Evolutionary conservation across 306 rosid genomes (phyloP), one percentile per base, ranked within the genome.

Genomic region (Astragalus glycyphyllos): DNA sequence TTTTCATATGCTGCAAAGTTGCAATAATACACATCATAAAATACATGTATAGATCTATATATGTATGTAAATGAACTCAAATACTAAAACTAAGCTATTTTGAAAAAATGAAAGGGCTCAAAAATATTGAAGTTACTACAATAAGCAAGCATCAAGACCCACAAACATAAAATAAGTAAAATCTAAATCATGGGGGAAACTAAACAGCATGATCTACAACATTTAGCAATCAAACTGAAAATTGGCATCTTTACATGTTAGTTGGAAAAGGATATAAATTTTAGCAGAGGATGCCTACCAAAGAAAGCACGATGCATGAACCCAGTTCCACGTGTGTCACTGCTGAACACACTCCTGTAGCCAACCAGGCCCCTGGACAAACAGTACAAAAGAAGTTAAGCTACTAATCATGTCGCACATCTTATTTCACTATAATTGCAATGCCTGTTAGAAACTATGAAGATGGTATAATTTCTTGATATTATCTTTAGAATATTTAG

Each of bases 281-380:
- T 41, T 31, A 15, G 68, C 17, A 38, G 59, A 78, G 67, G 59
- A 80, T 44, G 68, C 84, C 62, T 94, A 94, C 99, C 76, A 49
- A 77, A 76, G 87, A 94, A 94, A 75, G 99, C 97, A 72, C 97
- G 96, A 77, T 94, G 99, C 97, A 94, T 94, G 75, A 94, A 94
- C 66, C 99, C 99, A 82, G 95, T 87, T 86, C 99, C 99, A 63
- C 99, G 99, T 31, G 98, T 92, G 76, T 89, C 97, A n/a, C 92
- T 91, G 84, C 96, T 89, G 78, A 94, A 94, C 81, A 94, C 97
- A 31, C 99, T 94, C 79, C 97, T 87, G 82, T 94, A 94, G 74
- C 99, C 96, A 83, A 94, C 99, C 63, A 94, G 78, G 68, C 99
- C 99, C 95, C 99, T 94, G 92, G 78, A 77, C 72, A 79, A 76